Conservation (phyloP, 2,329 filamentous ascomycete species). For the Aspergillus vadensis region DNA sequence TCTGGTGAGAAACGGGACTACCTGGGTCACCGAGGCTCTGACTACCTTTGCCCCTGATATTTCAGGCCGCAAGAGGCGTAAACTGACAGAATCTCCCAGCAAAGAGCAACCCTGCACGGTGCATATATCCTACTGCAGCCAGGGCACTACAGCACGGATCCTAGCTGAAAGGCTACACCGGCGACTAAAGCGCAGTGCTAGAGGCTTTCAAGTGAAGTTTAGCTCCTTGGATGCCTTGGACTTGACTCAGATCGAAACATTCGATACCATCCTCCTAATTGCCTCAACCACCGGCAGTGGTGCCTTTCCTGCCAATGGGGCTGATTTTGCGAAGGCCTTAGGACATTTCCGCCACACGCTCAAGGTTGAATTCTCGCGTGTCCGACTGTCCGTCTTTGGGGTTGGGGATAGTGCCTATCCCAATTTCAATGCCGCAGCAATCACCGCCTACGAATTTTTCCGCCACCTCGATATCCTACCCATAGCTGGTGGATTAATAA, state of each 20-base stretch:
- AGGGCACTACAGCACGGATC: not conserved
- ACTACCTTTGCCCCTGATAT: not conserved
- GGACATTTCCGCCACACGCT: not conserved
- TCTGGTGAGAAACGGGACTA: not conserved
- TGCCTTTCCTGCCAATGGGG: not conserved
- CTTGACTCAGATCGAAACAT: not conserved
- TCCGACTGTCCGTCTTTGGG: not conserved
- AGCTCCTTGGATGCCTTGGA: not conserved
- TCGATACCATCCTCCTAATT: not conserved
- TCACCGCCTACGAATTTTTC: not conserved
- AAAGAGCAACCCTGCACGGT: not conserved
- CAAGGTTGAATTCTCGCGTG: not conserved
- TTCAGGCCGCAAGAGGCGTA: not conserved
- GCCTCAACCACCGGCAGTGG: not conserved
- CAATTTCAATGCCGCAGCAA: constrained; percentile 4
- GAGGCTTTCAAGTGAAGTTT: not conserved
- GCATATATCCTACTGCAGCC: constrained; percentile 4
- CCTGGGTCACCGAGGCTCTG: not conserved
- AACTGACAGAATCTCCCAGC: not conserved
- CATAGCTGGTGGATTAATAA: not conserved
- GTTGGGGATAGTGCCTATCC: constrained; percentile 8
- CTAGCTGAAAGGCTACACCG: not conserved
- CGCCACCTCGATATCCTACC: not conserved
- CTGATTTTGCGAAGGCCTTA: not conserved
- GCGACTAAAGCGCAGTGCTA: not conserved